Percentiles rank a stretch among this genome's conserved stretches.
Conservation (phyloP, 2,329 filamentous ascomycete species). For the Sporothrix humicola region DNA sequence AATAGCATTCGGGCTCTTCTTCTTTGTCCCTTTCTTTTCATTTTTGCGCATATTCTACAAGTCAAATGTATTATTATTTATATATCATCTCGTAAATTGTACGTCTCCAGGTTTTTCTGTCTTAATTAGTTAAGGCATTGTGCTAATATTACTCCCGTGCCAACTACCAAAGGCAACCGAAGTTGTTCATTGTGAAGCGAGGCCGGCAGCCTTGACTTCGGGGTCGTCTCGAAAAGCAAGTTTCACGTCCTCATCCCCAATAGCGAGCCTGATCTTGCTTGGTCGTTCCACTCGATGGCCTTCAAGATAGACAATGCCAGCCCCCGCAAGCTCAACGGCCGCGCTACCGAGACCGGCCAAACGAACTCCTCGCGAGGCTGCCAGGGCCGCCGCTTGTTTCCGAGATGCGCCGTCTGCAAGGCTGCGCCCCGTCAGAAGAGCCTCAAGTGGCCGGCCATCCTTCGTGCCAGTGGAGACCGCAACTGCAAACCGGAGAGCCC, state of each 20-base stretch:
- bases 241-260: slow-evolving; percentile 89
- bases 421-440: slow-evolving; percentile 50
- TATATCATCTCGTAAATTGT: too few species aligned
- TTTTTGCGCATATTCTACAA: slow-evolving; percentile 25
- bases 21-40: background rate
- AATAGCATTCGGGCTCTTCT: too few species aligned
- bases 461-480: slow-evolving; percentile 43
- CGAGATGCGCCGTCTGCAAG: slow-evolving; percentile 7
- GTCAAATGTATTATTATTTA: slow-evolving; percentile 22
- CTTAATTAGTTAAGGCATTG: too few species aligned
- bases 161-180: background rate
- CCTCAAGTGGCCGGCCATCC: slow-evolving; percentile 63
- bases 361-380: slow-evolving; percentile 39
- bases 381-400: slow-evolving; percentile 33
- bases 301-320: slow-evolving; percentile 86
- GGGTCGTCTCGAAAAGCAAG: slow-evolving; percentile 86
- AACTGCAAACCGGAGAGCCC: slow-evolving; percentile 66
- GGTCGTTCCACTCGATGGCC: slow-evolving; percentile 79
- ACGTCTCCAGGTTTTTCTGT: too few species aligned
- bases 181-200: slow-evolving; percentile 48
- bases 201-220: slow-evolving; percentile 80
- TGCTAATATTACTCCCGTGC: too few species aligned
- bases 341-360: slow-evolving; percentile 57
- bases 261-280: slow-evolving; percentile 82
- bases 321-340: slow-evolving; percentile 81